Evolutionary conservation across 148 eudicot genomes (phyloP), one percentile per base, ranked within the genome.

Genomic region (Rhododendron griersonianum): DNA sequence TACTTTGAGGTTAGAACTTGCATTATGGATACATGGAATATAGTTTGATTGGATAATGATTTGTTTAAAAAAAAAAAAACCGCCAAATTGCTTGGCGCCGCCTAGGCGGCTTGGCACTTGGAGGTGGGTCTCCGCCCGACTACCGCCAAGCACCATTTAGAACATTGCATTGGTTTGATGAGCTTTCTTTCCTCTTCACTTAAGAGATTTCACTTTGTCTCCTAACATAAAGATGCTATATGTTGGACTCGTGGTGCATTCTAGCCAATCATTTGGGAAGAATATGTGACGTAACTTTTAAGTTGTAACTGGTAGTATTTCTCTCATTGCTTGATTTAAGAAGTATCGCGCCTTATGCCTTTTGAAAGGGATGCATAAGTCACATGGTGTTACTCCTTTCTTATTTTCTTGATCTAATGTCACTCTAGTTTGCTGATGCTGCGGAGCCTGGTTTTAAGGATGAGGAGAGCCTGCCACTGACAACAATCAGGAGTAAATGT

Each of bases 401-500:
- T 50, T 23, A n/a, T 28, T 88, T 67, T 44, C 74, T 57, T 87
- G 65, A 78, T 89, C 61, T 55, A 73, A 80, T 85, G 80, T 47
- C 81, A 50, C 81, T 87, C 75, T 84, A 94, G 97, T 75, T 89
- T 87, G 81, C 92, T 81, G 94, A 91, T 87, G 76, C 79, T 77
- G 87, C 84, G 91, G 99, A 91, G 89, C 85, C 92, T 85, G 92
- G 88, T 87, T 65, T 91, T 51, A 89, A 91, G 81, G 96, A 95
- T 39, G 96, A 92, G 81, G 96, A 96, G 87, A 93, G 98, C 86
- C 94, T 89, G 51, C 88, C 92, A 30, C 75, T 95, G 89, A 93
- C 91, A 85, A 93, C 92, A 45, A 92, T 95, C 82, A 90, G 99
- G 91, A 95, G 99, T 87, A 97, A 97, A 92, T 95, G 99, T 89